Conservation (phyloP, 768 basidiomycete genomes). For the Pleurotus ostreatus region DNA sequence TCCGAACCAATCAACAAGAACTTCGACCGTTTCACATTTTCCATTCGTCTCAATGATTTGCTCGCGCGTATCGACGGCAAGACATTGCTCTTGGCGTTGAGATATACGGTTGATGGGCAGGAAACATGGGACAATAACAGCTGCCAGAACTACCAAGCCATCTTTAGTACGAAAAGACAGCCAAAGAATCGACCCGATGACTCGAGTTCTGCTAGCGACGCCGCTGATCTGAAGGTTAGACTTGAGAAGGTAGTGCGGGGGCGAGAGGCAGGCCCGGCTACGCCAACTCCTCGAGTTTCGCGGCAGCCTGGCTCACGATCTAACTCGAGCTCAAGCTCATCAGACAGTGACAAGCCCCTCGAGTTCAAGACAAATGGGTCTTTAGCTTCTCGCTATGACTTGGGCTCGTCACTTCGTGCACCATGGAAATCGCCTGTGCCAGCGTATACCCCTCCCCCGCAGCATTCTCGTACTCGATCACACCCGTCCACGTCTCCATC, state of each 20-base stretch:
- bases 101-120: slow-evolving; percentile 62
- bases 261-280: slow-evolving; percentile 20
- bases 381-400: slow-evolving; percentile 55
- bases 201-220: slow-evolving; percentile 37
- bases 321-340: slow-evolving; percentile 8
- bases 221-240: slow-evolving; percentile 60
- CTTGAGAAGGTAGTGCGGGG: slow-evolving; percentile 59
- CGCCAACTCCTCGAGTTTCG: slow-evolving; percentile 15
- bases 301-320: slow-evolving; percentile 16
- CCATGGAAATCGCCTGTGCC: slow-evolving; percentile 36
- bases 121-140: slow-evolving; percentile 95
- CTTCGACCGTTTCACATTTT: slow-evolving; percentile 76
- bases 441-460: slow-evolving; percentile 10
- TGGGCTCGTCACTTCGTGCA: slow-evolving; percentile 44
- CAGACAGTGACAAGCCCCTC: slow-evolving; percentile 5
- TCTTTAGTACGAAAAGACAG: slow-evolving; percentile 41
- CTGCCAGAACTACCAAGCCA: slow-evolving; percentile 73
- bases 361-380: slow-evolving; percentile 36
- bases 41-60: slow-evolving; percentile 74
- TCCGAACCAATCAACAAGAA: slow-evolving; percentile 35
- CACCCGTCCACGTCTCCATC: slow-evolving; percentile 34
- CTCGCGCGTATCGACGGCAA: slow-evolving; percentile 77
- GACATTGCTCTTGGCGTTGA: slow-evolving; percentile 73
- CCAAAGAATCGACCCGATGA: slow-evolving; percentile 28
- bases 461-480: slow-evolving; percentile 41